Conservation (phyloP, 805 yeast genomes). For the Yarrowia sp. region DNA sequence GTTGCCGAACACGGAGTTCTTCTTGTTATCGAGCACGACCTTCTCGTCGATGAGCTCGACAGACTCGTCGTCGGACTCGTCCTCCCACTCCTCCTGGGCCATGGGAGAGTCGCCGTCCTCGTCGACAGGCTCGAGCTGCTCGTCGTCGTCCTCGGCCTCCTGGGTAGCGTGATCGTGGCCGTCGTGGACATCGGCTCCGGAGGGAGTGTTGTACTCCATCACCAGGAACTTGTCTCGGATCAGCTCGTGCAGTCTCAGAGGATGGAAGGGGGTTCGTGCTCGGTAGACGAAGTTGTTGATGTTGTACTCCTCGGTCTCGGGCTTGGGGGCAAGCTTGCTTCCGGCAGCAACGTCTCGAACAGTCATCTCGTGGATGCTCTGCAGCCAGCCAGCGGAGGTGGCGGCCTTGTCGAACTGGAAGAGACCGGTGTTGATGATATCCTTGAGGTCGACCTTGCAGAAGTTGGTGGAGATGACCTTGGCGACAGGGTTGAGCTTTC, state of each 20-base stretch:
- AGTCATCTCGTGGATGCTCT: constrained; percentile 44
- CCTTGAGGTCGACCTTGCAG: constrained; percentile 41
- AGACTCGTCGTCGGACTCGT: constrained; percentile 25
- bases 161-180: constrained; percentile 33
- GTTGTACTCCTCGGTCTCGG: constrained; percentile 50
- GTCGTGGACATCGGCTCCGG: constrained; percentile 30
- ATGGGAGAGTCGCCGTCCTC: constrained; percentile 13
- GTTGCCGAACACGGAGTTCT: constrained; percentile 42
- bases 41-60: constrained; percentile 30
- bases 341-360: constrained; percentile 35
- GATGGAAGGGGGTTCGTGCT: constrained; percentile 48
- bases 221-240: constrained; percentile 42
- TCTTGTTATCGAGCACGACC: constrained; percentile 39
- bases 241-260: constrained; percentile 43
- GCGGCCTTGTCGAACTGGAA: constrained; percentile 46
- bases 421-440: constrained; percentile 42
- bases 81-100: constrained; percentile 20
- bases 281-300: constrained; percentile 46
- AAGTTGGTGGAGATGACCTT: constrained; percentile 42
- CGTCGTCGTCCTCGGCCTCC: constrained; percentile 30
- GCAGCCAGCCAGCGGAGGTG: constrained; percentile 48
- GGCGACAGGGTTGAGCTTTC: constrained; percentile 46
- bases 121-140: not conserved
- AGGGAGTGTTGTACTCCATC: constrained; percentile 29
- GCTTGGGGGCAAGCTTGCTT: constrained; percentile 42